Percentiles rank a stretch among this genome's conserved stretches.
Evolutionary conservation across 2,329 filamentous ascomycete genomes (phyloP).

Genomic region (Sarocladium oryzae): DNA sequence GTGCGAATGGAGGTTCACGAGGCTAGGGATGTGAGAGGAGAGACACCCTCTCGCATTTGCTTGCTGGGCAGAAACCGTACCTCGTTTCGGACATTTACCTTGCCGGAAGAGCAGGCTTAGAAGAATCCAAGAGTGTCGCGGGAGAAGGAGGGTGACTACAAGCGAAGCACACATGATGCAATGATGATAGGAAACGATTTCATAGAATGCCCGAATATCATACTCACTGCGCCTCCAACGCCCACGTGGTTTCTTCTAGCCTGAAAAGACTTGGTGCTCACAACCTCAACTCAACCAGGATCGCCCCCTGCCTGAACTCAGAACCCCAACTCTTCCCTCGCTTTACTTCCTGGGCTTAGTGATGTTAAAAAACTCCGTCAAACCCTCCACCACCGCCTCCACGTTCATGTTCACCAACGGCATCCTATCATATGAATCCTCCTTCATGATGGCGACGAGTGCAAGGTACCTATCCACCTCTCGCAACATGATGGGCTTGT

Average conservation of each 20-base stretch:
- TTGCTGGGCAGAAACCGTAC: conserved; percentile 42
- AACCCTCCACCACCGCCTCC: conserved; percentile 69
- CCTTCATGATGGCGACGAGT: conserved; percentile 80
- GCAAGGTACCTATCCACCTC: conserved; percentile 71
- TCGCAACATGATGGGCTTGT: conserved; percentile 59
- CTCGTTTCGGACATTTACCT: conserved; percentile 40
- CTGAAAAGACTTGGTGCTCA: too few relatives aligned
- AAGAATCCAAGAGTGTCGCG: neutral
- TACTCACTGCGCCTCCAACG: neutral
- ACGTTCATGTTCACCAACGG: conserved; percentile 83
- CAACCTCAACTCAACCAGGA: neutral
- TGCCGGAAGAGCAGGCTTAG: conserved; percentile 18
- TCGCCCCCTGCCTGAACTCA: neutral
- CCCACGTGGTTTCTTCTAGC: too few relatives aligned
- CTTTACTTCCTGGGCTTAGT: conserved; percentile 49
- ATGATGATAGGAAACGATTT: too few relatives aligned
- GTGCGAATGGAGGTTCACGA: conserved; percentile 46
- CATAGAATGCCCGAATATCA: neutral
- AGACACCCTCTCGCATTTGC: conserved; percentile 43
- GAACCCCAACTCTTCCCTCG: neutral
- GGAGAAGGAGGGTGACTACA: too few relatives aligned
- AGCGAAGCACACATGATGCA: too few relatives aligned
- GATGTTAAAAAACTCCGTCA: conserved; percentile 73
- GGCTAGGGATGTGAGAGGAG: conserved; percentile 35
- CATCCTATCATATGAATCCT: conserved; percentile 78